A percentile compares a stretch with the other conserved stretches of the same genome.
Conservation (phyloP, 371 early-diverging fungal species). For the Mortierella sp. region DNA sequence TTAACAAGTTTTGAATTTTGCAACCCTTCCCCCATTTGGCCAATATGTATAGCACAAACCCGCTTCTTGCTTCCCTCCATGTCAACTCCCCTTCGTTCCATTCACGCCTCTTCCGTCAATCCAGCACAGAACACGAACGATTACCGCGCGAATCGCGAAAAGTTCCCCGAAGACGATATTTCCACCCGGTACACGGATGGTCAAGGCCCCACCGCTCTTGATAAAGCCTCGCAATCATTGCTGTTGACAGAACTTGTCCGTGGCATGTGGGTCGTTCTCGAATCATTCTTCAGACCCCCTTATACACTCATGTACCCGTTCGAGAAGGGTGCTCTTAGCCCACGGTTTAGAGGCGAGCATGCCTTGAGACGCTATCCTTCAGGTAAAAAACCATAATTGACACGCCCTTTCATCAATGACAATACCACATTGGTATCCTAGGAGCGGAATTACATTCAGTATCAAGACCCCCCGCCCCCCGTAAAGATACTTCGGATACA, state of each 20-base stretch:
- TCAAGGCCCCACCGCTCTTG: constrained; percentile 59
- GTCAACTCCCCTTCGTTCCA: constrained; percentile 1
- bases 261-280: constrained; percentile 91
- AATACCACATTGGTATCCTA: too few relatives aligned
- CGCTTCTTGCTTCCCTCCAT: too few relatives aligned
- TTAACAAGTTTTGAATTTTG: too few relatives aligned
- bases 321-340: constrained; percentile 92
- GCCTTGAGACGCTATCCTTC: constrained; percentile 94
- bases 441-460: too few relatives aligned
- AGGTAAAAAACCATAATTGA: constrained; percentile 56
- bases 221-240: constrained; percentile 82
- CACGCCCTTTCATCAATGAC: too few relatives aligned
- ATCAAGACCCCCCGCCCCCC: too few relatives aligned
- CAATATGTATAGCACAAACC: not conserved
- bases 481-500: too few relatives aligned
- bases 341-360: constrained; percentile 96
- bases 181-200: constrained; percentile 11
- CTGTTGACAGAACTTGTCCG: constrained; percentile 90
- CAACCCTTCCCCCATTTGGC: constrained; percentile 1
- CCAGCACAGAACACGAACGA: constrained; percentile 11
- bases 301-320: constrained; percentile 96
- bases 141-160: constrained; percentile 23
- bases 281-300: constrained; percentile 93
- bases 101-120: constrained; percentile 1
- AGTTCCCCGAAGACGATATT: constrained; percentile 12